Evolutionary conservation across 805 yeast genomes (phyloP), one percentile per base, ranked within the genome.

Genomic region (Pichia scutulata): DNA sequence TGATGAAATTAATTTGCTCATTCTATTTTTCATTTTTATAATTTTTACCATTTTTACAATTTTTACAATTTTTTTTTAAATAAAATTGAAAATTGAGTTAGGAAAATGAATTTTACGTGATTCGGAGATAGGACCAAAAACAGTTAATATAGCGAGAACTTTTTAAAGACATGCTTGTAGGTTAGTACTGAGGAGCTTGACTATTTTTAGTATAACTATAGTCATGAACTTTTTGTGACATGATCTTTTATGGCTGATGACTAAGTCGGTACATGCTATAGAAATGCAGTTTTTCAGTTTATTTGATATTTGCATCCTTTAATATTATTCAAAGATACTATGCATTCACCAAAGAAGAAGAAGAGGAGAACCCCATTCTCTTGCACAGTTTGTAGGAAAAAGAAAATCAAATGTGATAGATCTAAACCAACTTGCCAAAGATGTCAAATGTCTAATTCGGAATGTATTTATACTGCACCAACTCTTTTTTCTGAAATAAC

Each of bases 401-500:
- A 54, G 25, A 62, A 62, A 48, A 49, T 61, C 26, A 59, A 57
- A 43, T 62, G 66, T 52, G 64, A 60, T 46, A 48, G 61, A 24
- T 25, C 42, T 2, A 55, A 56, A 42, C 66, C 66, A 12, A 18
- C 14, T 2, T 62, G 66, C 43, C 21, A 43, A 3, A 26, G 55
- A 23, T 62, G 65, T 40, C 16, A 30, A 4, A 53, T 52, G 21
- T 50, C 53, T 3, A 43, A 53, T 6, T 18, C 43, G 1, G 19
- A 25, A 13, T 60, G 64, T 39, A 13, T 14, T 4, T 60, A 60
- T 25, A 55, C 53, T 18, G 57, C 57, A 0, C 63, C 63, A 7
- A 25, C 30, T 6, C 50, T 49, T 9, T 55, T 56, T 55, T 36
- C 42, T 22, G 41, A 36, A 10, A 41, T 36, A 13, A n/a, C 39